Percentiles rank a stretch among this genome's conserved stretches.
Conservation (phyloP, 306 rosid species). For the Inga leiocalycina region DNA sequence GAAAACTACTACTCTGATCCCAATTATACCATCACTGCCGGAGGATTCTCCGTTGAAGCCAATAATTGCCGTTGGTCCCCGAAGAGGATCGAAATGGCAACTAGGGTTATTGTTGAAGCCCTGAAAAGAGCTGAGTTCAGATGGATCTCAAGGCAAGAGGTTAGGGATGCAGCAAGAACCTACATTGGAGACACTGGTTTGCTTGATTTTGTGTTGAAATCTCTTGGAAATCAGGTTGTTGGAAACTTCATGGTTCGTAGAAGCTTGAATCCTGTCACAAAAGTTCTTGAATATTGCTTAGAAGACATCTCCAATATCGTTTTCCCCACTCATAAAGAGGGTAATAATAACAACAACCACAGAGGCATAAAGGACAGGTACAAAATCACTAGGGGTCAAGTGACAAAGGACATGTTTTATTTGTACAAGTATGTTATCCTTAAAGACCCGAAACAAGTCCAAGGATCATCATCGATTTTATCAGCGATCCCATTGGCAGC, state of each 20-base stretch:
- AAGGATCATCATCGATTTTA: conserved; percentile 31
- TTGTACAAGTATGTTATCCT: conserved; percentile 59
- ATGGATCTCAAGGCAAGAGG: conserved; percentile 90
- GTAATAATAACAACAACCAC: neutral
- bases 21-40: conserved; percentile 19
- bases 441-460: conserved; percentile 48
- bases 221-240: conserved; percentile 70
- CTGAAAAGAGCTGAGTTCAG: conserved; percentile 55
- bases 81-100: conserved; percentile 74
- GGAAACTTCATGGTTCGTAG: conserved; percentile 80
- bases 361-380: conserved; percentile 40
- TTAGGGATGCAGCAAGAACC: conserved; percentile 73
- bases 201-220: conserved; percentile 77
- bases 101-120: conserved; percentile 68
- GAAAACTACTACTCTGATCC: conserved; percentile 43
- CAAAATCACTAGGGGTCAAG: conserved; percentile 63
- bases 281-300: conserved; percentile 78
- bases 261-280: conserved; percentile 74
- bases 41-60: conserved; percentile 42
- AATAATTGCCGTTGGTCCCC: conserved; percentile 84
- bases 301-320: conserved; percentile 65
- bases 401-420: conserved; percentile 68
- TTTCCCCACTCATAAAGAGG: conserved; percentile 25
- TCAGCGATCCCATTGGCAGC: conserved; percentile 68
- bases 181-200: conserved; percentile 81